phyloP scores from a whole-genome alignment of 257 asterid species.

The Gentiana dahurica region DNA sequence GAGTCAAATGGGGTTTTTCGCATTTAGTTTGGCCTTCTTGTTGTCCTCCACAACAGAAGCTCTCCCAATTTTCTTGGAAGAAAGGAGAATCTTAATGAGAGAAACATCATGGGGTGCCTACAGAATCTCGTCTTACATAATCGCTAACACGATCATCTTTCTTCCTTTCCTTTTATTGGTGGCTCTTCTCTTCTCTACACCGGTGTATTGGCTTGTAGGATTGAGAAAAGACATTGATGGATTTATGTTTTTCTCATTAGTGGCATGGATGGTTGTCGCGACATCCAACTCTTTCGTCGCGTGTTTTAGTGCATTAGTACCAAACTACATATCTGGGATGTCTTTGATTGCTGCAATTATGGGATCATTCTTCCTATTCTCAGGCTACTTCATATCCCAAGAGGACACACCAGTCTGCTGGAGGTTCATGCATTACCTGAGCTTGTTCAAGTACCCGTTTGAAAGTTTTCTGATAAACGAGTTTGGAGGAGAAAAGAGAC shows the following conservation, averaged over 20 bases:
- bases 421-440: constrained; percentile 55
- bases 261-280: constrained; percentile 49
- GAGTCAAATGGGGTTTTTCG: constrained; percentile 63
- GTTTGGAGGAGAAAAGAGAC: constrained; percentile 53
- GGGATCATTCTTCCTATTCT: constrained; percentile 71
- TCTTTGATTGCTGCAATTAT: constrained; percentile 40
- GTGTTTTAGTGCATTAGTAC: constrained; percentile 50
- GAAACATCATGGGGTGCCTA: constrained; percentile 78
- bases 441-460: constrained; percentile 71
- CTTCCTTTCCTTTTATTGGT: constrained; percentile 56
- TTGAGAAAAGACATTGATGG: constrained; percentile 27
- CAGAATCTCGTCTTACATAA: constrained; percentile 53
- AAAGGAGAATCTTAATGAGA: constrained; percentile 44
- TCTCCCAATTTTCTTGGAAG: constrained; percentile 72
- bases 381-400: constrained; percentile 60
- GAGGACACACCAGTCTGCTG: constrained; percentile 54
- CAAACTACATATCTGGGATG: constrained; percentile 56
- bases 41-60: constrained; percentile 81
- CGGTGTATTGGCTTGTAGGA: constrained; percentile 71
- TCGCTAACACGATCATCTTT: constrained; percentile 55
- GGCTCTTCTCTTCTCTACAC: constrained; percentile 41
- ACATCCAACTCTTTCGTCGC: constrained; percentile 71
- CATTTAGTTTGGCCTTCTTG: constrained; percentile 58
- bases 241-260: constrained; percentile 43
- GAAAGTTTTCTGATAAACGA: constrained; percentile 72